Evolutionary conservation across 2,329 filamentous ascomycete genomes (phyloP), one percentile per base, ranked within the genome.

Genomic region (Botryotinia calthae): DNA sequence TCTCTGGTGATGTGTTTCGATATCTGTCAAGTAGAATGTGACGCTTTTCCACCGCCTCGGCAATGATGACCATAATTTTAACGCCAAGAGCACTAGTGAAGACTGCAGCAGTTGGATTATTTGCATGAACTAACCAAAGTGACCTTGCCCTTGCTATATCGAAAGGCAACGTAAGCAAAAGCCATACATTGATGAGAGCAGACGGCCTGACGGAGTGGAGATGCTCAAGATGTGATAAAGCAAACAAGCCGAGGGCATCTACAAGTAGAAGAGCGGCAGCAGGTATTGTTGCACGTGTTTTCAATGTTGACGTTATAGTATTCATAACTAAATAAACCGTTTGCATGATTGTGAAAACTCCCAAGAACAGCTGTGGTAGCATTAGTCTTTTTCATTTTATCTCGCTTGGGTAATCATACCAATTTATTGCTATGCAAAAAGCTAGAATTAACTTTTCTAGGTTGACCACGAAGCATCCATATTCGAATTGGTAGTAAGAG

Each of bases 21-120:
- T 81, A 78, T 63, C 74, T 75, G 51, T 75, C 72, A n/a, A 82
- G 72, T 20, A 84, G 76, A 51, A 80, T 80, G 2, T 73, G 61
- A 14, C 80, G 77, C 77, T 85, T 85, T 71, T 81, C 82, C 71
- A 78, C 76, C 2, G 82, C 82, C 77, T 85, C 84, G 4, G 83
- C 80, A 6, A 77, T 62, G 2, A 77, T 68, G 31, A 78, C 72
- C 51, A 76, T 77, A n/a, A 80, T 73, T 75, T 85, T 85, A 44
- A 83, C 71, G 8, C 75, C 79, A 51, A 82, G 78, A 5, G 80
- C 78, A n/a, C 79, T 76, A 0, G 82, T 82, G 46, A 82, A 83
- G 20, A 83, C 77, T 58, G 78, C 78, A 1, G 78, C 78, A 12
- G 83, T 78, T 28, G 81, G 70, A 51, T 78, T 68, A 6, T 74